Evolutionary conservation across 2,329 filamentous ascomycete genomes (phyloP).

Genomic region (Ophiostoma angusticollis): DNA sequence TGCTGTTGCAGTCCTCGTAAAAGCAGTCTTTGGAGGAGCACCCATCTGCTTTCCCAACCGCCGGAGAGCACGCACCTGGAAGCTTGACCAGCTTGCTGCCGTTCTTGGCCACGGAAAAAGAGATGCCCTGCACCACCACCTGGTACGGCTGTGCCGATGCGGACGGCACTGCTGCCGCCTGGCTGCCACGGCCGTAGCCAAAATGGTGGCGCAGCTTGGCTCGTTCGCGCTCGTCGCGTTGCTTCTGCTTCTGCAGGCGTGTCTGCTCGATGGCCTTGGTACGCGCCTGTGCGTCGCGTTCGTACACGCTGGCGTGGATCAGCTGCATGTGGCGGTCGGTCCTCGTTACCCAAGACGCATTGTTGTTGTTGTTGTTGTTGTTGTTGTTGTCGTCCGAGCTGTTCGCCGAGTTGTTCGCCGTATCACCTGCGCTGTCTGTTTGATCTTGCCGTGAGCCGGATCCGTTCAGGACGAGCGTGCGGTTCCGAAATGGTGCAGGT

Average conservation of each 20-base stretch:
- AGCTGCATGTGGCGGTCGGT: conserved; percentile 68
- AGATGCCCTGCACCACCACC: conserved; percentile 56
- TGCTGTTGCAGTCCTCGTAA: conserved; percentile 11
- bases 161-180: conserved; percentile 8
- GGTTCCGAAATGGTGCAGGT: conserved; percentile 29
- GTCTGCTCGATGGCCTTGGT: conserved; percentile 61
- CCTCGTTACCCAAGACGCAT: conserved; percentile 52
- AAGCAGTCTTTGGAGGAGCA: no score
- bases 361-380: conserved; percentile 9
- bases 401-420: conserved; percentile 18
- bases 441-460: conserved; percentile 18
- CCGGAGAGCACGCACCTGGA: conserved; percentile 42
- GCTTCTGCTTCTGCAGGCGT: conserved; percentile 40
- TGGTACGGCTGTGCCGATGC: conserved; percentile 34
- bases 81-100: conserved; percentile 73
- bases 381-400: conserved; percentile 16
- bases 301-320: conserved; percentile 68
- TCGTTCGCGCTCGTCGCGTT: conserved; percentile 45
- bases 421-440: conserved; percentile 14
- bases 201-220: conserved; percentile 39
- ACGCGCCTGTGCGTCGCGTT: conserved; percentile 57
- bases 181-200: conserved; percentile 21
- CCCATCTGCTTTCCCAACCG: no score
- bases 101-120: conserved; percentile 59
- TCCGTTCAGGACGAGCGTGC: conserved; percentile 52